These are phyloP conservation scores for Ilyonectria sp. DNA, from an alignment of 2,329 filamentous ascomycete genomes.

Conservation along the genomic window DNA sequence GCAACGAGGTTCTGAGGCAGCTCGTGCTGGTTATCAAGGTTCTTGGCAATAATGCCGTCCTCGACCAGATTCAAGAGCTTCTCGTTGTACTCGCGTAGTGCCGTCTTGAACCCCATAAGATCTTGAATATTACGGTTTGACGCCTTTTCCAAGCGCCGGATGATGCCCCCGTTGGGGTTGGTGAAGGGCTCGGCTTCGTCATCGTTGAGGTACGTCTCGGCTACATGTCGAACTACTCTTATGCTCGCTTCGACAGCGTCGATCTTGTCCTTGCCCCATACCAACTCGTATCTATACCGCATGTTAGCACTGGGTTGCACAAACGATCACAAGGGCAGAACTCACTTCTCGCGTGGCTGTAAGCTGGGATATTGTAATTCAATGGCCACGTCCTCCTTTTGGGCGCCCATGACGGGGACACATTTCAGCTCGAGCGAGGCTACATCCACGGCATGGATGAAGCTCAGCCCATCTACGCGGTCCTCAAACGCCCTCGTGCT, in stretches of 20 bases:
- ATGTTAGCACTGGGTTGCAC: slow-evolving; percentile 35
- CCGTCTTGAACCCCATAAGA: slow-evolving; percentile 78
- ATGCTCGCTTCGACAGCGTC: slow-evolving; percentile 83
- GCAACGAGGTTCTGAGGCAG: slow-evolving; percentile 82
- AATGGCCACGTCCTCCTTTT: slow-evolving; percentile 71
- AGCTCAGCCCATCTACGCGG: slow-evolving; percentile 57
- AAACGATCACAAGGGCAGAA: not conserved
- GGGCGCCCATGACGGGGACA: slow-evolving; percentile 64
- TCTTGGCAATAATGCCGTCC: slow-evolving; percentile 80
- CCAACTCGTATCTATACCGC: slow-evolving; percentile 69
- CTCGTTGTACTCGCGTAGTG: slow-evolving; percentile 84
- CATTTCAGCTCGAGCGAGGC: slow-evolving; percentile 67
- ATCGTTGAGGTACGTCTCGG: slow-evolving; percentile 83
- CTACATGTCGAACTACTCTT: slow-evolving; percentile 77
- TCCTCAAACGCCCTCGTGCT: slow-evolving; percentile 63
- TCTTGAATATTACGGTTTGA: slow-evolving; percentile 76
- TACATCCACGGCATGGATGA: slow-evolving; percentile 73
- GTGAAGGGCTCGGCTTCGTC: slow-evolving; percentile 78
- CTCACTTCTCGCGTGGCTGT: slow-evolving; percentile 77
- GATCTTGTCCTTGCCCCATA: slow-evolving; percentile 84
- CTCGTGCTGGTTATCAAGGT: slow-evolving; percentile 78
- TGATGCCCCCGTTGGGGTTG: slow-evolving; percentile 80
- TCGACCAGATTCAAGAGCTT: slow-evolving; percentile 75
- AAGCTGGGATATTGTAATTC: slow-evolving; percentile 88
- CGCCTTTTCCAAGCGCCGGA: slow-evolving; percentile 83